phyloP scores from a whole-genome alignment of 2,329 filamentous ascomycete species.

The Talaromyces sp. region DNA sequence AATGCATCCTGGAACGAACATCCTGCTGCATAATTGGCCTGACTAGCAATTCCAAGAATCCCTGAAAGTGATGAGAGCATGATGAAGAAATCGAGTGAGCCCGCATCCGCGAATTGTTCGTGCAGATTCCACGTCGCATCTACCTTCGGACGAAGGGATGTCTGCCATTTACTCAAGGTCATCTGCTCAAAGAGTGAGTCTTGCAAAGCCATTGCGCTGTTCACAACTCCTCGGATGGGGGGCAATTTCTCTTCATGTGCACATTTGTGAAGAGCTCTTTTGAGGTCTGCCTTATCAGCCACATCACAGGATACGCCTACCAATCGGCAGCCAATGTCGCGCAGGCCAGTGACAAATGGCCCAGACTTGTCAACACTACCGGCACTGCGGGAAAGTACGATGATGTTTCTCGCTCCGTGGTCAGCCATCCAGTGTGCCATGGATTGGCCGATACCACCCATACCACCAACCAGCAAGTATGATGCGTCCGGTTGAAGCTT shows the following conservation, averaged over 20 bases:
- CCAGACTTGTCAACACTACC: slow-evolving; percentile 17
- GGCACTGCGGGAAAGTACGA: slow-evolving; percentile 55
- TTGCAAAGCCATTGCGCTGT: slow-evolving; percentile 2
- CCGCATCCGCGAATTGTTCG: not conserved
- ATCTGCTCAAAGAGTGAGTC: slow-evolving; percentile 11
- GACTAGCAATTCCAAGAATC: slow-evolving; percentile 5
- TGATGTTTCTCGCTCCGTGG: slow-evolving; percentile 55
- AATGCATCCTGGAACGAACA: slow-evolving; percentile 11
- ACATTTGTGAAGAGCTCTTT: slow-evolving; percentile 15
- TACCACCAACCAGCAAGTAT: slow-evolving; percentile 32
- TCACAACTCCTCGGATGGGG: not conserved
- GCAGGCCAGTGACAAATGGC: slow-evolving; percentile 20
- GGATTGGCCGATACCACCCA: slow-evolving; percentile 31
- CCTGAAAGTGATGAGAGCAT: slow-evolving; percentile 10
- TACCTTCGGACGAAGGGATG: slow-evolving; percentile 2
- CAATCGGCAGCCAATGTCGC: slow-evolving; percentile 19
- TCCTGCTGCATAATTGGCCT: slow-evolving; percentile 8
- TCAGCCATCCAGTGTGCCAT: slow-evolving; percentile 47
- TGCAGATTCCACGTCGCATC: slow-evolving; percentile 9
- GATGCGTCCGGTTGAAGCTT: slow-evolving; percentile 36
- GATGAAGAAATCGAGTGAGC: slow-evolving; percentile 12
- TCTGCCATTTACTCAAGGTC: slow-evolving; percentile 1
- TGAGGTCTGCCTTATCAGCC: slow-evolving; percentile 27
- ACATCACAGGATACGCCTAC: slow-evolving; percentile 37
- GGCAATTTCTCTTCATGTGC: not conserved